A percentile compares a stretch with the other conserved stretches of the same genome.
These are phyloP conservation scores for Raffaelea arxii DNA, from an alignment of 2,329 filamentous ascomycete genomes.

Conservation along the genomic window DNA sequence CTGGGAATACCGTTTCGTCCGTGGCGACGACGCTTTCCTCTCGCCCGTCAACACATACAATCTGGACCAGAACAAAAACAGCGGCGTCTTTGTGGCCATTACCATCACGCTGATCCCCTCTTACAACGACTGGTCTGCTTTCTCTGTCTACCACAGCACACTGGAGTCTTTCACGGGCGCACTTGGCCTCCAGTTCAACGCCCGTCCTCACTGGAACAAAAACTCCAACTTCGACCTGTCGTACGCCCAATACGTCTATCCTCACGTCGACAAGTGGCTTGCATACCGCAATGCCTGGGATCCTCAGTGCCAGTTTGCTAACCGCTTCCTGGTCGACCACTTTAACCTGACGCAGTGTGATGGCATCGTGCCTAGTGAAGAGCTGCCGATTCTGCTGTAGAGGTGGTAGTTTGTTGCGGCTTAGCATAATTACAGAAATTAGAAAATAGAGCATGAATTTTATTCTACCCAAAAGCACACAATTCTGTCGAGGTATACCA, in stretches of 20 bases:
- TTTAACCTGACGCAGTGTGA: neutral
- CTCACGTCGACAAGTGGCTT: neutral
- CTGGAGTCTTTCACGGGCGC: neutral
- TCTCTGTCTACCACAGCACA: neutral
- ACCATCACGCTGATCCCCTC: neutral
- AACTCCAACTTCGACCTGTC: neutral
- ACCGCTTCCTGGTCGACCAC: neutral
- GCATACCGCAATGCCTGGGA: neutral
- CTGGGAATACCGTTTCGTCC: neutral
- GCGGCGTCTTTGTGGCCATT: slow-evolving; percentile 1
- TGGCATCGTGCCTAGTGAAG: neutral
- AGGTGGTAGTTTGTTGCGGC: too few relatives aligned
- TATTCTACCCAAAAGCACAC: too few relatives aligned
- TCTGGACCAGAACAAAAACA: neutral
- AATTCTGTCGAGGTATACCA: too few relatives aligned
- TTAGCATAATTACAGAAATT: too few relatives aligned
- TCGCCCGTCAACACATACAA: slow-evolving; percentile 1
- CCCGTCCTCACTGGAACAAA: slow-evolving; percentile 1
- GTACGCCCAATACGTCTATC: neutral
- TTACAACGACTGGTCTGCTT: neutral
- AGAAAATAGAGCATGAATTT: too few relatives aligned
- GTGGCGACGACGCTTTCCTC: slow-evolving; percentile 1
- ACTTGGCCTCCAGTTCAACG: neutral
- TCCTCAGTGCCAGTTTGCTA: neutral
- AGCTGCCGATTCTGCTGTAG: neutral